A percentile compares a stretch with the other conserved stretches of the same genome.
These are phyloP conservation scores for Heliosperma pusillum DNA, from an alignment of 148 eudicot genomes.

Conservation along the genomic window DNA sequence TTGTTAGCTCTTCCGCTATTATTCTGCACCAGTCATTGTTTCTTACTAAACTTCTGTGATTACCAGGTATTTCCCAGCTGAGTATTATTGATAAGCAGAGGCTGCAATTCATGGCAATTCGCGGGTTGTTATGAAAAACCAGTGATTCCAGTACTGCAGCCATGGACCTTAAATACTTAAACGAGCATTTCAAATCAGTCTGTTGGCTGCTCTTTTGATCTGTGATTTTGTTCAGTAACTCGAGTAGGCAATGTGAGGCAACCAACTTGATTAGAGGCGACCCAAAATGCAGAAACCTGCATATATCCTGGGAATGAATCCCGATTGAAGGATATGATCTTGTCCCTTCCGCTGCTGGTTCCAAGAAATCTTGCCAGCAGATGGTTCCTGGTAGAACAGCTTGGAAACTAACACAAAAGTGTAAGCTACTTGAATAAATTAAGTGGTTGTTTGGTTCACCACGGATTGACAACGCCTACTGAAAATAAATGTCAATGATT, in stretches of 20 bases:
- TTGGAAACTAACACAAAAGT: slow-evolving; percentile 41
- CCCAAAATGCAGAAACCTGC: slow-evolving; percentile 77
- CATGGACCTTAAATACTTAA: slow-evolving; percentile 49
- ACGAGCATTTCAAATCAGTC: slow-evolving; percentile 30
- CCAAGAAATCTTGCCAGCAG: slow-evolving; percentile 47
- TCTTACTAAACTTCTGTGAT: slow-evolving; percentile 25
- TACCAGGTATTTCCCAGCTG: slow-evolving; percentile 50
- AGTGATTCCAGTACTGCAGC: slow-evolving; percentile 68
- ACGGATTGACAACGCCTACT: not conserved
- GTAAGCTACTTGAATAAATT: slow-evolving; percentile 21
- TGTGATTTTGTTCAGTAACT: slow-evolving; percentile 55
- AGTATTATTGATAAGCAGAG: slow-evolving; percentile 61
- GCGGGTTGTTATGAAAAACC: slow-evolving; percentile 45
- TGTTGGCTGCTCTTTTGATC: slow-evolving; percentile 35
- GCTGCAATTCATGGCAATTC: slow-evolving; percentile 60
- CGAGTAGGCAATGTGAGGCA: slow-evolving; percentile 71
- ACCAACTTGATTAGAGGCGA: slow-evolving; percentile 54
- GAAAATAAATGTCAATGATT: not conserved
- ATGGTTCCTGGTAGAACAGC: slow-evolving; percentile 55
- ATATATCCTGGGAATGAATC: slow-evolving; percentile 62
- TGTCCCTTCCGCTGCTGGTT: slow-evolving; percentile 25
- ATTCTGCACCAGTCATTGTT: slow-evolving; percentile 64
- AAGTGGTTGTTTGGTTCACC: not conserved
- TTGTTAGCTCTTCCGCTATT: slow-evolving; percentile 79
- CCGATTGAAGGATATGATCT: slow-evolving; percentile 43